Conservation (phyloP, 371 early-diverging fungal genomes). For the Mucor racemosus region DNA sequence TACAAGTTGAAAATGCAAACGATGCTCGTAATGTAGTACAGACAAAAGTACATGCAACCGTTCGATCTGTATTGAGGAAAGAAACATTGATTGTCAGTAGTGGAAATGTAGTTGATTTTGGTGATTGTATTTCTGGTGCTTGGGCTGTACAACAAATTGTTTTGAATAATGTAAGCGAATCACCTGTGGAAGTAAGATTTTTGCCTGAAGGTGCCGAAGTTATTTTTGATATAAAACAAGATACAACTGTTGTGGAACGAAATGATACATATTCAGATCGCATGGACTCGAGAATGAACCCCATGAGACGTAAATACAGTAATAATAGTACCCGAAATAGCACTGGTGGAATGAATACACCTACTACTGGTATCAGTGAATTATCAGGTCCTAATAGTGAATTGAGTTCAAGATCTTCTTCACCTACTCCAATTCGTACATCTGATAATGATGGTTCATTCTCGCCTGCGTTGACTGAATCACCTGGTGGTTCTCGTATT, state of each 20-base stretch:
- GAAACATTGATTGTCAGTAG: conserved; percentile 79
- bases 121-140: conserved; percentile 88
- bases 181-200: conserved; percentile 81
- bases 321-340: conserved; percentile 13
- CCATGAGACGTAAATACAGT: conserved; percentile 19
- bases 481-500: conserved; percentile 1
- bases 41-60: conserved; percentile 82
- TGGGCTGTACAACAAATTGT: conserved; percentile 82
- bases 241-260: conserved; percentile 12
- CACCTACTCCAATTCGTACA: conserved; percentile 40
- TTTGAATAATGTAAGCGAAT: conserved; percentile 84
- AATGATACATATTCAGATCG: not conserved
- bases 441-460: conserved; percentile 13
- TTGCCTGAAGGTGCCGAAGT: conserved; percentile 80
- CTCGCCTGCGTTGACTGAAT: conserved; percentile 13
- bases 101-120: conserved; percentile 88
- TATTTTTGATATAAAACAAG: conserved; percentile 59
- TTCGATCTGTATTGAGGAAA: conserved; percentile 76
- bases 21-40: conserved; percentile 84
- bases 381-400: conserved; percentile 58
- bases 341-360: conserved; percentile 23
- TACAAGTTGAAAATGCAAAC: conserved; percentile 91
- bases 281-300: not conserved
- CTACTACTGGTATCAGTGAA: conserved; percentile 46
- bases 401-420: conserved; percentile 58